Base-by-base conservation (phyloP, 192 early-diverging fungal species). In the Backusella macrospora region DNA sequence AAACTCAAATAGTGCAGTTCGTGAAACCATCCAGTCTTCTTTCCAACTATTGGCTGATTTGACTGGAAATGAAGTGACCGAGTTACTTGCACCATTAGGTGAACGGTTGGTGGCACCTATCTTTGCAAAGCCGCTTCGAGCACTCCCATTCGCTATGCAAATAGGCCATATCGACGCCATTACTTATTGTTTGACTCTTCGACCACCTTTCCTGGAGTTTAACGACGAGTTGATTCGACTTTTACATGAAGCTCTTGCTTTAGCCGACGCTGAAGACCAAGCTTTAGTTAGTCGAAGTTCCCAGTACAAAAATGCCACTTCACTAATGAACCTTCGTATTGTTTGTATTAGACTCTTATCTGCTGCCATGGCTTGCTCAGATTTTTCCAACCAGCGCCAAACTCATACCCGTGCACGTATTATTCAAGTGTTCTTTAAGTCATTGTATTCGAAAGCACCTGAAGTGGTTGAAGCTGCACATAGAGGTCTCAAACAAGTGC, bases 141-240 rank as follows among this genome's bases (percentile, higher is more conserved):
- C 97, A 0, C 86, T 99, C 37, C 96, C 98, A 0, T 92, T 95
- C 80, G 88, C 93, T 55, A 94, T 98, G 91, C 98, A 99, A 79
- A 99, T 99, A 40, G 98, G 97, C 15, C 91, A 98, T 76, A 98
- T 98, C 71, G 98, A 99, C 73, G 97, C 97, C 4, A 96, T 99
- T 64, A 98, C 96, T 0, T 99, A 97, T 80, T 98, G 96, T 71
- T 81, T 99, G 52, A 88, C 91, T 0, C 81, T 99, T 38, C 84
- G 89, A 16, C 96, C 97, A 62, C 92, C 96, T 4, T 88, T 99
- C 67, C 78, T 99, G 21, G 86, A 89, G 62, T 96, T 98, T 76
- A 96, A 90, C 63, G 97, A 98, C 34, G 96, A 98, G 78, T 87
- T 99, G 23, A 84, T 94, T 38, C 85, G 96, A 14, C 75, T 99